phyloP scores from a whole-genome alignment of 2,329 filamentous ascomycete species.

The Aspergillus thermomutatus region DNA sequence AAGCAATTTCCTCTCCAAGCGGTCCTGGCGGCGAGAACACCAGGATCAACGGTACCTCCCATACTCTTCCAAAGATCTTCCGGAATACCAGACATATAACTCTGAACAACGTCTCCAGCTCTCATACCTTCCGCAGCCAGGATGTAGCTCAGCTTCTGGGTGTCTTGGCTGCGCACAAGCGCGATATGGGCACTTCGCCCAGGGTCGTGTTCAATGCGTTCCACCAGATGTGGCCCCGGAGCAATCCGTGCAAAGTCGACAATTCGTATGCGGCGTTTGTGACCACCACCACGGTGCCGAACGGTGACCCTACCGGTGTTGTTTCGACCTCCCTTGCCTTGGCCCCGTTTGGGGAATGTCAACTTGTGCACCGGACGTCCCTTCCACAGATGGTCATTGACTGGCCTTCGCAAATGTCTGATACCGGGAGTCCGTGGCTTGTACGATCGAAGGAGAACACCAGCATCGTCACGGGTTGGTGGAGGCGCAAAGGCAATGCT shows the following conservation, averaged over 20 bases:
- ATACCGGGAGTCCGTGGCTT: constrained; percentile 91
- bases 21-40: constrained; percentile 92
- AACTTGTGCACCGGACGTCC: constrained; percentile 77
- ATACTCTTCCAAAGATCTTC: constrained; percentile 82
- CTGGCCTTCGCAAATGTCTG: constrained; percentile 83
- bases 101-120: constrained; percentile 86
- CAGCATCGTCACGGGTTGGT: constrained; percentile 39
- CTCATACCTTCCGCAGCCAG: constrained; percentile 92
- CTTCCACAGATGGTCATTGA: constrained; percentile 97
- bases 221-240: constrained; percentile 80
- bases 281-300: constrained; percentile 86
- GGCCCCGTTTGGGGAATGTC: constrained; percentile 89
- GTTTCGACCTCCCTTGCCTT: constrained; percentile 89
- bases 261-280: constrained; percentile 84
- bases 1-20: constrained; percentile 93
- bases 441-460: constrained; percentile 70
- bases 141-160: constrained; percentile 79
- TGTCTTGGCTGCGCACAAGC: constrained; percentile 71
- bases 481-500: constrained; percentile 45
- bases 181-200: constrained; percentile 92
- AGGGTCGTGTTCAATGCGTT: constrained; percentile 94
- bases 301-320: constrained; percentile 82
- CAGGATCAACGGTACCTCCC: constrained; percentile 89
- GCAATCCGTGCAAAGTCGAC: constrained; percentile 81
- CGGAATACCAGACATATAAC: constrained; percentile 86